These are phyloP conservation scores for Bolboschoenus planiculmis DNA, from an alignment of 176 grass and related monocot species.

Conservation along the genomic window DNA sequence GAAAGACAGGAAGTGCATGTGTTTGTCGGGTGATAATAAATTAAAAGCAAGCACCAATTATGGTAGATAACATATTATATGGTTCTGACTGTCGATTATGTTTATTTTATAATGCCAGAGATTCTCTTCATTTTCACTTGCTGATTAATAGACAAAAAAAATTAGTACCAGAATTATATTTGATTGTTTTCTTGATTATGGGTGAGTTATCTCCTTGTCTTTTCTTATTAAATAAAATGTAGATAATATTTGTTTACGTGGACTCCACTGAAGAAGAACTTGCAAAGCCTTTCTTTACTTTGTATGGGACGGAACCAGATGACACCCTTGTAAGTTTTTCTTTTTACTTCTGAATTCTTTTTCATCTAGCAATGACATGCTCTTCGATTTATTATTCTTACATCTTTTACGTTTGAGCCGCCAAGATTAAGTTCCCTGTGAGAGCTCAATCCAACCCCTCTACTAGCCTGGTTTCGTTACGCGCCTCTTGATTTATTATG, in stretches of 20 bases:
- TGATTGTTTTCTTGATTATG: neutral
- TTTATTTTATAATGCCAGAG: neutral
- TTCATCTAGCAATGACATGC: neutral
- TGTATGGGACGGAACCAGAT: constrained; percentile 75
- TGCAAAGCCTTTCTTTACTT: constrained; percentile 87
- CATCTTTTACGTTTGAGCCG: neutral
- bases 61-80: neutral
- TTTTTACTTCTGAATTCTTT: neutral
- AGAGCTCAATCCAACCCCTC: neutral
- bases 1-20: constrained; percentile 2
- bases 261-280: constrained; percentile 86
- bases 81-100: neutral
- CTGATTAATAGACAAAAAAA: neutral
- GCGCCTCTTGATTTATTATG: neutral
- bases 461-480: neutral
- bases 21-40: neutral
- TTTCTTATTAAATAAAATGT: constrained; percentile 21
- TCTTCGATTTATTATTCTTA: neutral
- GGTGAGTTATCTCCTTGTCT: neutral
- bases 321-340: constrained; percentile 52
- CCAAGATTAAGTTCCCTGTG: neutral
- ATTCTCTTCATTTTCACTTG: neutral
- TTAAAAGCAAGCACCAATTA: neutral
- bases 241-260: constrained; percentile 96
- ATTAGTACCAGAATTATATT: constrained; percentile 1